Conservation (phyloP, 2,329 filamentous ascomycete genomes). For the Lecanicillium sp. region DNA sequence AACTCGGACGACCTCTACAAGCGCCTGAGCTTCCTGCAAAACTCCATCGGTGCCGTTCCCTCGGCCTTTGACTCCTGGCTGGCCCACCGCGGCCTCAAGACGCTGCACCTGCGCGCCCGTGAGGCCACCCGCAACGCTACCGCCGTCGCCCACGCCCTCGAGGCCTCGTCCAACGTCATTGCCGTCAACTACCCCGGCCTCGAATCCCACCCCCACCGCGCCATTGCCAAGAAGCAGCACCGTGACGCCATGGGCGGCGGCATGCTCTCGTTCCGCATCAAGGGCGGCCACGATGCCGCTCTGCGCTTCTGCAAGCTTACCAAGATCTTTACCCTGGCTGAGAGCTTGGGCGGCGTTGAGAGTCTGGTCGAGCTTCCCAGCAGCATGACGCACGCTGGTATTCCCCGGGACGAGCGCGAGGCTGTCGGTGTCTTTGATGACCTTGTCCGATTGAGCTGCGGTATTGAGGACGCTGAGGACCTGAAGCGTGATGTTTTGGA, state of each 20-base stretch:
- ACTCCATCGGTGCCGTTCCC: slow-evolving; percentile 92
- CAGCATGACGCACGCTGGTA: slow-evolving; percentile 95
- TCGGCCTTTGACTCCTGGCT: slow-evolving; percentile 97
- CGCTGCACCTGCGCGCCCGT: slow-evolving; percentile 82
- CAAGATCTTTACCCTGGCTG: slow-evolving; percentile 84
- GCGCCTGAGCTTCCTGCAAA: slow-evolving; percentile 84
- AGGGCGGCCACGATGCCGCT: slow-evolving; percentile 75
- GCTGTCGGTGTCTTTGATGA: slow-evolving; percentile 92
- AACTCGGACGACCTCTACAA: slow-evolving; percentile 74
- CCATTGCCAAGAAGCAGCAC: slow-evolving; percentile 83
- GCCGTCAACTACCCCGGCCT: slow-evolving; percentile 94
- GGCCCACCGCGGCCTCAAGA: slow-evolving; percentile 93
- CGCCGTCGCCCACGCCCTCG: slow-evolving; percentile 66
- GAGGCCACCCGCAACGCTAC: slow-evolving; percentile 79
- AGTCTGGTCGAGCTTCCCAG: slow-evolving; percentile 84
- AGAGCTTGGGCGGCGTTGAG: slow-evolving; percentile 89
- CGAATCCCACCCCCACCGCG: slow-evolving; percentile 75
- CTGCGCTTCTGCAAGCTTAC: slow-evolving; percentile 88
- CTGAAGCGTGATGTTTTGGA: slow-evolving; percentile 73
- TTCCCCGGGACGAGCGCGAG: slow-evolving; percentile 83
- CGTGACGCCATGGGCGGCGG: slow-evolving; percentile 90
- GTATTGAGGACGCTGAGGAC: slow-evolving; percentile 84
- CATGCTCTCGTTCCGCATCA: slow-evolving; percentile 94
- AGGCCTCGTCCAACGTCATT: slow-evolving; percentile 72
- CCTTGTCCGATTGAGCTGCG: slow-evolving; percentile 85